phyloP scores from a whole-genome alignment of 352 stramenopile genomes.

The Lagenidium sp. region DNA sequence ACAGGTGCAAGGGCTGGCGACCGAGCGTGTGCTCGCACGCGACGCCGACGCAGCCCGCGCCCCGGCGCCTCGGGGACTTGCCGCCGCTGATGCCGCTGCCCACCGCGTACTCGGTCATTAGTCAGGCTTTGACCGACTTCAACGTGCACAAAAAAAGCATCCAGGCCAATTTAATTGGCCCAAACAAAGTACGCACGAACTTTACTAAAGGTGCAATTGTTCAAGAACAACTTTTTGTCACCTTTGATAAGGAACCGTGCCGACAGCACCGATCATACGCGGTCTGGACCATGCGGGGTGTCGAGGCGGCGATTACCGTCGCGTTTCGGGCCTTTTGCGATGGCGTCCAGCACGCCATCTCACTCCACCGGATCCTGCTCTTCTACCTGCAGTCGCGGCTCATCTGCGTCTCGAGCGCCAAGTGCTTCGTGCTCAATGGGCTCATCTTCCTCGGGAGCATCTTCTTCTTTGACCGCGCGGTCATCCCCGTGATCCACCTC shows the following conservation, averaged over 20 bases:
- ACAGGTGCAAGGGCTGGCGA: conserved; percentile 53
- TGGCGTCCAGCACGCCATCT: conserved; percentile 80
- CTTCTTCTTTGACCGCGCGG: conserved; percentile 80
- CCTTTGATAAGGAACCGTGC: no score
- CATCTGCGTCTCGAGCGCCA: conserved; percentile 78
- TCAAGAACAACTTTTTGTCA: no score
- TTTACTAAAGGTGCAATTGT: background rate
- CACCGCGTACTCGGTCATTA: no score
- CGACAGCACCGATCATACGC: no score
- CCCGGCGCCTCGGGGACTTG: no score
- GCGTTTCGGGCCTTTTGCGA: conserved; percentile 79
- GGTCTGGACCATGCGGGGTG: conserved; percentile 3
- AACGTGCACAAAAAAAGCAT: no score
- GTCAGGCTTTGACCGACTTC: no score
- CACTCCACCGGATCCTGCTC: conserved; percentile 75
- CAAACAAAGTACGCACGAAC: no score
- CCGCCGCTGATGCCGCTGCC: no score
- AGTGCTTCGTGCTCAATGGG: conserved; percentile 86
- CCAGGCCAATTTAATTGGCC: no score
- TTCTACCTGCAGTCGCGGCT: conserved; percentile 83
- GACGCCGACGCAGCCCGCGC: conserved; percentile 44
- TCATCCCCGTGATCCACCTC: conserved; percentile 84
- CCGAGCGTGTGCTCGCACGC: conserved; percentile 54
- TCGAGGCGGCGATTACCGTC: conserved; percentile 43
- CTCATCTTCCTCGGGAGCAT: conserved; percentile 87